Evolutionary conservation across 306 rosid genomes (phyloP).

Genomic region (Lathyrus sativus): DNA sequence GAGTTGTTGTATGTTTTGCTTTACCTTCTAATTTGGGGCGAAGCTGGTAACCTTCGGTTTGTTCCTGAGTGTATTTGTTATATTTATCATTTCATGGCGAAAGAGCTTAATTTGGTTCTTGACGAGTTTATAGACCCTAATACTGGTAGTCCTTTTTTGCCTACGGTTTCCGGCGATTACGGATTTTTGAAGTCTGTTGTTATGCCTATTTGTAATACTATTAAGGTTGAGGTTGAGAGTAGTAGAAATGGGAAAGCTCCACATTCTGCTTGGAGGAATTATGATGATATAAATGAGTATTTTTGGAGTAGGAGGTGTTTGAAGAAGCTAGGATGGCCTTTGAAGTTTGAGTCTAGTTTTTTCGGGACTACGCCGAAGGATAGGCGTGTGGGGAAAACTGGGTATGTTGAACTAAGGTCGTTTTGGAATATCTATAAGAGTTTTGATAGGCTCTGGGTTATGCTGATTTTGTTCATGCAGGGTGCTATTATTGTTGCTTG

Average conservation of each 20-base stretch:
- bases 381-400: conserved; percentile 83
- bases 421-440: conserved; percentile 90
- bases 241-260: conserved; percentile 88
- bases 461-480: conserved; percentile 81
- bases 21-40: conserved; percentile 83
- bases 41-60: conserved; percentile 82
- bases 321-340: conserved; percentile 66
- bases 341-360: conserved; percentile 55
- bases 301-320: conserved; percentile 94
- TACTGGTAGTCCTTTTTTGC: conserved; percentile 66
- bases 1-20: conserved; percentile 75
- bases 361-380: conserved; percentile 61
- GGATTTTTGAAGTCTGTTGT: conserved; percentile 74
- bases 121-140: conserved; percentile 59
- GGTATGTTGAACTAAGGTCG: conserved; percentile 94
- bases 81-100: conserved; percentile 78
- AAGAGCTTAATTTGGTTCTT: conserved; percentile 68
- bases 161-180: conserved; percentile 59
- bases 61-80: conserved; percentile 78
- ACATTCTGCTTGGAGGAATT: conserved; percentile 94
- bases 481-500: conserved; percentile 77
- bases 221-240: conserved; percentile 65
- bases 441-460: conserved; percentile 84
- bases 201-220: conserved; percentile 69
- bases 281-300: conserved; percentile 85